A percentile compares a stretch with the other conserved stretches of the same genome.
phyloP scores from a whole-genome alignment of 345 rosid species.

The Nasturtium officinale region DNA sequence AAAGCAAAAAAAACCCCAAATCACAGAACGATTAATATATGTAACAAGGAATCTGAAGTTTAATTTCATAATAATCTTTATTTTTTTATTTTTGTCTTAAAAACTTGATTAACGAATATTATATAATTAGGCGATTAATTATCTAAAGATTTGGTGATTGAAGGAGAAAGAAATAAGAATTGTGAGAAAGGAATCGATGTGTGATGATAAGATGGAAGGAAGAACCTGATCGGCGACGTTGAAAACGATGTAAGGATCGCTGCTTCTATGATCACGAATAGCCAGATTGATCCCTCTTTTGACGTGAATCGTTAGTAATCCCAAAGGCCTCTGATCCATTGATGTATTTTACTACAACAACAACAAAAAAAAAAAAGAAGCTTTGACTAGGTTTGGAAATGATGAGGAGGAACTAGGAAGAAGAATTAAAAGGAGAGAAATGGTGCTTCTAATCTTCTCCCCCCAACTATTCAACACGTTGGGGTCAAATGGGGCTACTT shows the following conservation, averaged over 20 bases:
- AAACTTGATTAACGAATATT: background rate
- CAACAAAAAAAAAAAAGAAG: too few species aligned
- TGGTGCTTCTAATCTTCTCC: conserved; percentile 19
- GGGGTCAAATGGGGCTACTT: background rate
- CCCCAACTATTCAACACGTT: conserved; percentile 41
- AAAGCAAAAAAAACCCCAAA: background rate
- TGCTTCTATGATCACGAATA: conserved; percentile 50
- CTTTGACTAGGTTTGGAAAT: conserved; percentile 16
- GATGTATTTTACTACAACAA: too few species aligned
- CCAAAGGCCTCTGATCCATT: conserved; percentile 51
- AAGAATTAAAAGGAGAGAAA: background rate
- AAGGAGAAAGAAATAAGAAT: background rate
- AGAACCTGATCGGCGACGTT: conserved; percentile 52
- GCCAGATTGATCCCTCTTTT: conserved; percentile 54
- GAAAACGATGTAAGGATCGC: conserved; percentile 63
- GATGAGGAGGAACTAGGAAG: background rate
- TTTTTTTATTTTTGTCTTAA: too few species aligned
- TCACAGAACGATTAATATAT: background rate
- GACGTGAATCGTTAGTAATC: conserved; percentile 54
- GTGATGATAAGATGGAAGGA: background rate
- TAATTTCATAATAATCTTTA: background rate
- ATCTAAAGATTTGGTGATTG: background rate
- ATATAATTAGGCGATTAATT: background rate
- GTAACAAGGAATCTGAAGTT: background rate
- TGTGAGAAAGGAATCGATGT: background rate